Percentiles rank a stretch among this genome's conserved stretches.
Conservation (phyloP, 208 protist species). For the Strigomonas oncopelti region DNA sequence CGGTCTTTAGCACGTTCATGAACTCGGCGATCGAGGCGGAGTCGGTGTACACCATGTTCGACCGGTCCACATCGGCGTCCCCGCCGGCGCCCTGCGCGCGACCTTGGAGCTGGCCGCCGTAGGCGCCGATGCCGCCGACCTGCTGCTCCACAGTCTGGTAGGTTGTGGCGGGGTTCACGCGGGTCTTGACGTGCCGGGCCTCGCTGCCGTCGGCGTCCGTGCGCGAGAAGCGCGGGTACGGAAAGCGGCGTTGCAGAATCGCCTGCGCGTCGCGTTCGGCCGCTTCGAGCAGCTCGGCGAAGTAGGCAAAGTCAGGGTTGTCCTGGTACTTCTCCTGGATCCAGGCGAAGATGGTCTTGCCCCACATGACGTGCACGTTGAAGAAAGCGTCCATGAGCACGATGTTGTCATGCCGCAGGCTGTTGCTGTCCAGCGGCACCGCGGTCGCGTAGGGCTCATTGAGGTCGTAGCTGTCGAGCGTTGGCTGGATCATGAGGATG, state of each 20-base stretch:
- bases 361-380: slow-evolving; percentile 97
- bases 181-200: slow-evolving; percentile 83
- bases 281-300: slow-evolving; percentile 61
- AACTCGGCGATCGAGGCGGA: slow-evolving; percentile 74
- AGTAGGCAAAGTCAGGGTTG: slow-evolving; percentile 78
- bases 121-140: not conserved
- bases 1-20: slow-evolving; percentile 73
- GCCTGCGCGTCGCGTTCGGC: slow-evolving; percentile 64
- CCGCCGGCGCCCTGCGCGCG: not conserved
- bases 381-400: slow-evolving; percentile 99
- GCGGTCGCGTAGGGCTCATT: slow-evolving; percentile 68
- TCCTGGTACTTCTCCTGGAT: slow-evolving; percentile 91
- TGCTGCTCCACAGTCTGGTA: slow-evolving; percentile 29
- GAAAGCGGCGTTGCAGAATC: slow-evolving; percentile 56
- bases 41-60: slow-evolving; percentile 83
- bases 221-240: slow-evolving; percentile 84
- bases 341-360: slow-evolving; percentile 93
- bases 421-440: slow-evolving; percentile 91
- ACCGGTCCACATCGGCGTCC: slow-evolving; percentile 18
- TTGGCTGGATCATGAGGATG: slow-evolving; percentile 98
- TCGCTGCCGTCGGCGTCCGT: slow-evolving; percentile 82
- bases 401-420: slow-evolving; percentile 90
- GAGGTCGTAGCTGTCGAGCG: slow-evolving; percentile 94
- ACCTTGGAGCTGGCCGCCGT: not conserved
- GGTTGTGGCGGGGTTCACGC: slow-evolving; percentile 77